A percentile compares a stretch with the other conserved stretches of the same genome.
phyloP scores from a whole-genome alignment of 805 yeast genomes.

The Cyberlindnera amylophila region DNA sequence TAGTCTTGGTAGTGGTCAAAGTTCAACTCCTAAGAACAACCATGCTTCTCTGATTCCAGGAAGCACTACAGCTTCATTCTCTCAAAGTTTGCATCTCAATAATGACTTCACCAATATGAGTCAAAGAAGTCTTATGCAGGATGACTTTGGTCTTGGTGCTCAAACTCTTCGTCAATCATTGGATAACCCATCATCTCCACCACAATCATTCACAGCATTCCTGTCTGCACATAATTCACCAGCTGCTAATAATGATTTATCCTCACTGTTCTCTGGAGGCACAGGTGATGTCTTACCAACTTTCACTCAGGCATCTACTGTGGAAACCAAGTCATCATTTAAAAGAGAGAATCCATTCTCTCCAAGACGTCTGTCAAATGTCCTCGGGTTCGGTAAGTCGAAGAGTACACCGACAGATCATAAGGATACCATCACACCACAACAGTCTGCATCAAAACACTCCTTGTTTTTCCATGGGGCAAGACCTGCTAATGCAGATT shows the following conservation, averaged over 20 bases:
- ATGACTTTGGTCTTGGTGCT: conserved; percentile 18
- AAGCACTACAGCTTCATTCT: conserved; percentile 4
- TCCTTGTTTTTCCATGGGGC: conserved; percentile 24
- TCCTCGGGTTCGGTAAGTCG: conserved; percentile 28
- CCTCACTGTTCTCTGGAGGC: conserved; percentile 24
- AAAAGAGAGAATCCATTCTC: conserved; percentile 21
- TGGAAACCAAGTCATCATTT: background rate
- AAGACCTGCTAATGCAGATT: conserved; percentile 9
- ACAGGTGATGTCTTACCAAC: conserved; percentile 12
- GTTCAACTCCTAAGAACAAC: conserved; percentile 8
- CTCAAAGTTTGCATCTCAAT: conserved; percentile 4
- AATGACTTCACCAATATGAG: conserved; percentile 16
- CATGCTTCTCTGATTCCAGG: conserved; percentile 4
- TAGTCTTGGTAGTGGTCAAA: conserved; percentile 6
- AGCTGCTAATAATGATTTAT: conserved; percentile 22
- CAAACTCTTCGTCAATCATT: conserved; percentile 14
- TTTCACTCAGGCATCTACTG: conserved; percentile 6
- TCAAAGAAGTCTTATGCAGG: conserved; percentile 18
- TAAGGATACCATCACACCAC: background rate
- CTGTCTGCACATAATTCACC: conserved; percentile 25
- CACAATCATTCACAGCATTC: conserved; percentile 20
- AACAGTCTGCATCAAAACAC: conserved; percentile 12
- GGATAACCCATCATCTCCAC: conserved; percentile 19
- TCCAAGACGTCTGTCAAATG: conserved; percentile 31
- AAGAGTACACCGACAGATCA: conserved; percentile 12